Conservation (phyloP, 495 filamentous ascomycete genomes). For the Daldinia loculata region DNA sequence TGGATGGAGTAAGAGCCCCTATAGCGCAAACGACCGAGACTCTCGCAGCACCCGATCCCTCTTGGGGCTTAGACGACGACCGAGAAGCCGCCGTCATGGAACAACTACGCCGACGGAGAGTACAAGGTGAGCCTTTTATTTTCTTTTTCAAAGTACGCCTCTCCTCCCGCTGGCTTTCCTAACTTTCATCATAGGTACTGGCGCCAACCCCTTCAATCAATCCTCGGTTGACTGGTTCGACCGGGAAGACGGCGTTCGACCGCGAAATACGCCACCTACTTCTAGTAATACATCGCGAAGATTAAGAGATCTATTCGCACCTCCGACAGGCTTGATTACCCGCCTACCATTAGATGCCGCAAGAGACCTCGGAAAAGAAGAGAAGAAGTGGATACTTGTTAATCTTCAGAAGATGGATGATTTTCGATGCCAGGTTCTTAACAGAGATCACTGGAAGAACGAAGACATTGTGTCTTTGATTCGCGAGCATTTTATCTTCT, state of each 20-base stretch:
- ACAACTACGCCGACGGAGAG: slow-evolving; percentile 66
- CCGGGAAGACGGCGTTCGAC: slow-evolving; percentile 36
- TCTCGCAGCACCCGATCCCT: slow-evolving; percentile 71
- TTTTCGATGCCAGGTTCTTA: slow-evolving; percentile 91
- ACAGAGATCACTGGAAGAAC: slow-evolving; percentile 96
- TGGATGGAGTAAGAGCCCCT: slow-evolving; percentile 83
- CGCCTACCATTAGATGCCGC: slow-evolving; percentile 78
- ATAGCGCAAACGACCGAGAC: slow-evolving; percentile 93
- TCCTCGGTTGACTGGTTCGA: slow-evolving; percentile 75
- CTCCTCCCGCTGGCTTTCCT: slow-evolving; percentile 1
- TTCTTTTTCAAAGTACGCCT: neutral
- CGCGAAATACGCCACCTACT: neutral
- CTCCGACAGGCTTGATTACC: slow-evolving; percentile 87
- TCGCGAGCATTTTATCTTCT: slow-evolving; percentile 91
- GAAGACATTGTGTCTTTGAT: slow-evolving; percentile 77
- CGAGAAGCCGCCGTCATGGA: slow-evolving; percentile 70
- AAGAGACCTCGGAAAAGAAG: slow-evolving; percentile 81
- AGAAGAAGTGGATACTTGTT: slow-evolving; percentile 91
- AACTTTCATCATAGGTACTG: slow-evolving; percentile 18
- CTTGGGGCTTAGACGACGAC: slow-evolving; percentile 61
- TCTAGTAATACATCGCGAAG: slow-evolving; percentile 49
- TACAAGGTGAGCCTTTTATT: slow-evolving; percentile 48
- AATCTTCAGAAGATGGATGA: slow-evolving; percentile 92
- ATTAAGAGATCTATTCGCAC: slow-evolving; percentile 89
- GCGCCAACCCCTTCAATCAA: slow-evolving; percentile 84